Evolutionary conservation across 805 yeast genomes (phyloP).

Genomic region (Sugiyamaella americana): DNA sequence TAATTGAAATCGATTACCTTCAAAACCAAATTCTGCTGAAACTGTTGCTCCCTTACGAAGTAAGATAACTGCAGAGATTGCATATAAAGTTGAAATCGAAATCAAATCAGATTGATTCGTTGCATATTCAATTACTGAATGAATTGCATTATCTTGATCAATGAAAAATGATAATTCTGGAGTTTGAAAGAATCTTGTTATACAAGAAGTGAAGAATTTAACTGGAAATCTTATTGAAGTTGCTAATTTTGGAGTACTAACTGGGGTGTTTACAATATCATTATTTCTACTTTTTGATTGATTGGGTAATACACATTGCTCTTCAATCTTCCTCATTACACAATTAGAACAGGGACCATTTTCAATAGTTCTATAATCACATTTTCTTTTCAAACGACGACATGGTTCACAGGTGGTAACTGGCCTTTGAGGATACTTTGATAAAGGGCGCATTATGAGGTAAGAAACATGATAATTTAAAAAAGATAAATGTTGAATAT

Average conservation of each 20-base stretch:
- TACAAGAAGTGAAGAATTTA: neutral
- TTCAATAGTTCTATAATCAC: conserved; percentile 5
- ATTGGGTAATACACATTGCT: neutral
- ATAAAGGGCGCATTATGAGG: no score
- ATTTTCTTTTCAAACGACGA: conserved; percentile 9
- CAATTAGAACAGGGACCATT: conserved; percentile 11
- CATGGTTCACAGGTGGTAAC: conserved; percentile 12
- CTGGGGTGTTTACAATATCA: no score
- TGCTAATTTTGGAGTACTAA: neutral
- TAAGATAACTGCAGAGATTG: conserved; percentile 3
- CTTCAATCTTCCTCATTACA: conserved; percentile 6
- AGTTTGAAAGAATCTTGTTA: neutral
- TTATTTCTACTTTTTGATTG: no score
- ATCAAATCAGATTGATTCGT: neutral
- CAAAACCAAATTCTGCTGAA: conserved; percentile 1
- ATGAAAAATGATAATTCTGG: neutral
- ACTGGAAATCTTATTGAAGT: neutral
- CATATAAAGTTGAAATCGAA: neutral
- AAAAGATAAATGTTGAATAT: no score
- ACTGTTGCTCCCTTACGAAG: conserved; percentile 5
- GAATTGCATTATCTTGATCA: neutral
- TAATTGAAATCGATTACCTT: conserved; percentile 5
- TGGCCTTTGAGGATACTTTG: neutral
- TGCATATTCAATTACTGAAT: neutral
- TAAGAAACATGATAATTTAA: no score